Evolutionary conservation across 1,284 basidiomycete species (phyloP).

Genomic region (Cryptococcus maquisensis): DNA sequence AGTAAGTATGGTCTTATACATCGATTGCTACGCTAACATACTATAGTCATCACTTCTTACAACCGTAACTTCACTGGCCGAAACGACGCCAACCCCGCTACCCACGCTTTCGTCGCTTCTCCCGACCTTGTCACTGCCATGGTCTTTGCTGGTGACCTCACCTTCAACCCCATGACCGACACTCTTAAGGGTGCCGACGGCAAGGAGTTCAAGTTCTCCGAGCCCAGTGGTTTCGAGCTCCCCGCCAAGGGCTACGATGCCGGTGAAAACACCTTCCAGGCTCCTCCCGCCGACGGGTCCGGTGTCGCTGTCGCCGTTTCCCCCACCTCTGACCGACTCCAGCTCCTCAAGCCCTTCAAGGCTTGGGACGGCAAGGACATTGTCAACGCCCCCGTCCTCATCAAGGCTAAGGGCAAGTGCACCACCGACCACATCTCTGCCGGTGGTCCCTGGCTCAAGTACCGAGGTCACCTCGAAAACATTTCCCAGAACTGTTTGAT

Average conservation of each 20-base stretch:
- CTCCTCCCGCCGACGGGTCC: slow-evolving; percentile 81
- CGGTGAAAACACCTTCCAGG: slow-evolving; percentile 95
- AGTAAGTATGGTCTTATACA: slow-evolving; percentile 55
- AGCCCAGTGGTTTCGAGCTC: slow-evolving; percentile 85
- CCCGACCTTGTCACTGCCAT: slow-evolving; percentile 97
- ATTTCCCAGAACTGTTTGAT: slow-evolving; percentile 98
- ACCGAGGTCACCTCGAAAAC: slow-evolving; percentile 97
- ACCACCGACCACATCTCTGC: slow-evolving; percentile 57
- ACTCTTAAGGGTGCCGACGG: slow-evolving; percentile 82
- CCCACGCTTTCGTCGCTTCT: slow-evolving; percentile 97
- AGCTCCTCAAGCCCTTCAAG: slow-evolving; percentile 85
- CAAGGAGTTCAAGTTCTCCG: slow-evolving; percentile 95
- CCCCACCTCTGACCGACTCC: slow-evolving; percentile 89
- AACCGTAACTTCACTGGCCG: slow-evolving; percentile 99
- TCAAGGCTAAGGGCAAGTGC: slow-evolving; percentile 99
- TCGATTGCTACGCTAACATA: background rate
- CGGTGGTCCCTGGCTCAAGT: slow-evolving; percentile 98
- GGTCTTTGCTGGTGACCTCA: slow-evolving; percentile 87
- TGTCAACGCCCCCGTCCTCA: slow-evolving; percentile 82
- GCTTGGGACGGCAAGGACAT: slow-evolving; percentile 93
- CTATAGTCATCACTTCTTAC: slow-evolving; percentile 90
- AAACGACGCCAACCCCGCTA: slow-evolving; percentile 99
- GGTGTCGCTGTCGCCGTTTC: slow-evolving; percentile 80
- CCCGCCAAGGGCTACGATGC: slow-evolving; percentile 93
- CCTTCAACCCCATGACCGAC: slow-evolving; percentile 97